Evolutionary conservation across 345 rosid species (phyloP).

Genomic region (Eucalyptus pauciflora): DNA sequence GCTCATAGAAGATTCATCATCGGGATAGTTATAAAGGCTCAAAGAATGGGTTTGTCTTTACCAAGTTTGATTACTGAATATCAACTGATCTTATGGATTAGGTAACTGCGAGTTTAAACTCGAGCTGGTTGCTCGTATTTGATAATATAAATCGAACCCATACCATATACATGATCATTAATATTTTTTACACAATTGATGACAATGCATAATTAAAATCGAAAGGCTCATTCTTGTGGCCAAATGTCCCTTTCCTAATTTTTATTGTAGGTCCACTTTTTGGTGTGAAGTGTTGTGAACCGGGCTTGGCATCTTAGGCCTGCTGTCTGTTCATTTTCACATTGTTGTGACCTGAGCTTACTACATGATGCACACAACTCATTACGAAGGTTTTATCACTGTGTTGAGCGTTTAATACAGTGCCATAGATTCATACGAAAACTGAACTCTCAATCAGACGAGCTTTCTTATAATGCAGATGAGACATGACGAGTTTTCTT

Average conservation of each 20-base stretch:
- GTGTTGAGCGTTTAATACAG: not conserved
- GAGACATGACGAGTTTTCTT: not conserved
- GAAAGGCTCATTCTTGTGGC: not conserved
- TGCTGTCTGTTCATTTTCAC: not conserved
- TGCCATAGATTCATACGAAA: not conserved
- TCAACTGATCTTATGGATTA: not conserved
- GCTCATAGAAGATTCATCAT: not conserved
- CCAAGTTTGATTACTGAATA: not conserved
- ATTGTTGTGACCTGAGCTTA: not conserved
- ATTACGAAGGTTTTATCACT: not conserved
- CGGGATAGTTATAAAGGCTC: not conserved
- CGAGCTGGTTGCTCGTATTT: not conserved
- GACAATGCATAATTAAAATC: not conserved
- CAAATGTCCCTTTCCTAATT: not conserved
- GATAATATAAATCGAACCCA: not conserved
- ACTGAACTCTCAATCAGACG: not conserved
- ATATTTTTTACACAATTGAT: not conserved
- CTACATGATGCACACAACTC: not conserved
- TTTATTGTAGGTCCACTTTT: not conserved
- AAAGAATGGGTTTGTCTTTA: not conserved
- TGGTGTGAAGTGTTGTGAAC: not conserved
- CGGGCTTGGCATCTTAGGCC: not conserved
- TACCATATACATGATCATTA: not conserved
- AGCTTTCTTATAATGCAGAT: not conserved
- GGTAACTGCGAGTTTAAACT: not conserved